Percentiles rank a stretch among this genome's conserved stretches.
Conservation (phyloP, 2,329 filamentous ascomycete species). For the Huntiella abstrusa region DNA sequence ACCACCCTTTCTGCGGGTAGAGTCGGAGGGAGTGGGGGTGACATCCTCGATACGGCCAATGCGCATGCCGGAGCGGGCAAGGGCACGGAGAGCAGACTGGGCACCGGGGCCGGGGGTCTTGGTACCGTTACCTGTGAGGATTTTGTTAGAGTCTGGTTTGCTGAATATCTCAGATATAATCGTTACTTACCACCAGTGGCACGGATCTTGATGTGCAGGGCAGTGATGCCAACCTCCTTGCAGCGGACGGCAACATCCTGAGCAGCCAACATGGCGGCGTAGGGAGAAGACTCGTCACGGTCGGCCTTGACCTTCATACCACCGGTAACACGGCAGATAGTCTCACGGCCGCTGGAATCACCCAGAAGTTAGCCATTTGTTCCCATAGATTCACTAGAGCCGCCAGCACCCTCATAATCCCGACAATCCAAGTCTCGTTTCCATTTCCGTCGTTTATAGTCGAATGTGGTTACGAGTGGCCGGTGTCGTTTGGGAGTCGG, state of each 20-base stretch:
- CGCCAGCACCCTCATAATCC: neutral
- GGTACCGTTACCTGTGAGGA: slow-evolving; percentile 68
- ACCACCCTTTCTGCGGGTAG: slow-evolving; percentile 99
- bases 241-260: slow-evolving; percentile 87
- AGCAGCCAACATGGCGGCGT: slow-evolving; percentile 99
- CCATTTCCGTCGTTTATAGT: neutral
- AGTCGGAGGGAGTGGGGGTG: slow-evolving; percentile 96
- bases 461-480: neutral
- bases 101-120: slow-evolving; percentile 99
- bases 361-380: slow-evolving; percentile 41
- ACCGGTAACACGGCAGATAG: slow-evolving; percentile 98
- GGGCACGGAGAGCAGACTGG: slow-evolving; percentile 95
- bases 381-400: neutral
- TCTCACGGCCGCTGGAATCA: slow-evolving; percentile 91
- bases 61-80: slow-evolving; percentile 98
- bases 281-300: slow-evolving; percentile 98
- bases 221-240: slow-evolving; percentile 59
- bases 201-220: slow-evolving; percentile 99
- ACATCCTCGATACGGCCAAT: slow-evolving; percentile 99
- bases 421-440: neutral
- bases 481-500: neutral
- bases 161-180: neutral
- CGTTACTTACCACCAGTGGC: slow-evolving; percentile 72
- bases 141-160: neutral
- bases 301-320: slow-evolving; percentile 99